Percentiles rank a stretch among this genome's conserved stretches.
phyloP scores from a whole-genome alignment of 306 rosid species.

The Vigna angularis region DNA sequence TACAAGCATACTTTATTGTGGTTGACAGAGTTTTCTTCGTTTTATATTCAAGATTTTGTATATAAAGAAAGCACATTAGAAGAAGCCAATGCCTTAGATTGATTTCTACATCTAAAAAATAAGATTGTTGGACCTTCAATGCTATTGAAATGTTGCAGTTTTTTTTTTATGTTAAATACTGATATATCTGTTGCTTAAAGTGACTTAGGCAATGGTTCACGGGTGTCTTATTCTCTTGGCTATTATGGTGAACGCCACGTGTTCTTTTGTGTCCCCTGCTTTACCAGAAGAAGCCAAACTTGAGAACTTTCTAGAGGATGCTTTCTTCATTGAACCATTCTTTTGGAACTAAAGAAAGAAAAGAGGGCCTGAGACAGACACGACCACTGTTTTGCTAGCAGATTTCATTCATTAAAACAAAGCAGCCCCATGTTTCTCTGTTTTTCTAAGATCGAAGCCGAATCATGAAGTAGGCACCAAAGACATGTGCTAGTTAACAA shows the following conservation, averaged over 20 bases:
- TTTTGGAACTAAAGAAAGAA: not conserved
- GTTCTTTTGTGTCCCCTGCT: conserved; percentile 30
- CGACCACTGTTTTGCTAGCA: conserved; percentile 34
- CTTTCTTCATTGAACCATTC: conserved; percentile 26
- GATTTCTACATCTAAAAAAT: not conserved
- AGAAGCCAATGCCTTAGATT: not conserved
- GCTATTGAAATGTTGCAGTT: not conserved
- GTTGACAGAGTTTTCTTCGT: not conserved
- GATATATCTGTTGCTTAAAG: conserved; percentile 33
- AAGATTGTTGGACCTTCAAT: not conserved
- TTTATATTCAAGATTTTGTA: not conserved
- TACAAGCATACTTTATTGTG: not conserved
- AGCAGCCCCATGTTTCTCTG: not conserved
- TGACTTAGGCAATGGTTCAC: conserved; percentile 23
- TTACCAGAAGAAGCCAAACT: conserved; percentile 38
- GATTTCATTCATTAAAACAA: conserved; percentile 25
- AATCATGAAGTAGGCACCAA: conserved; percentile 38
- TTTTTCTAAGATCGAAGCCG: conserved; percentile 32
- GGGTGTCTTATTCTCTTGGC: conserved; percentile 41
- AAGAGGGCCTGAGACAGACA: not conserved
- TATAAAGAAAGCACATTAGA: not conserved
- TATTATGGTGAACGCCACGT: conserved; percentile 1
- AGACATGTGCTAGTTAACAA: conserved; percentile 34
- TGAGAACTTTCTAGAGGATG: conserved; percentile 51
- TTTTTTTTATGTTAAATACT: not conserved